These are phyloP conservation scores for Odonthalia washingtoniensis DNA, from an alignment of 31 red algal genomes.

Conservation along the genomic window DNA sequence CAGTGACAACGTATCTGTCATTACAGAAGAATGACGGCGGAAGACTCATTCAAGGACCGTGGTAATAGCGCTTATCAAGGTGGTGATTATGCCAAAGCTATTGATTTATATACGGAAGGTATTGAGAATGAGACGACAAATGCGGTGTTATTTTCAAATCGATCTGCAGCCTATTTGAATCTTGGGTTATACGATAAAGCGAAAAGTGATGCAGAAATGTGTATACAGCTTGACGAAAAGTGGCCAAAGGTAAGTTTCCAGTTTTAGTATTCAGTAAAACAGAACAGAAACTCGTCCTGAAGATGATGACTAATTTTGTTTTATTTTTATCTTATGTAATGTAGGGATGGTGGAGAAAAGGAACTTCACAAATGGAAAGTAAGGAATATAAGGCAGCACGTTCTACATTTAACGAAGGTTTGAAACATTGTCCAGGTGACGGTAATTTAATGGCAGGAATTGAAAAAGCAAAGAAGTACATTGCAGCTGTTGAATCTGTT, in stretches of 20 bases:
- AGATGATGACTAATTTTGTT: no score
- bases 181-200: conserved; percentile 53
- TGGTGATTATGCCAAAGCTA: conserved; percentile 69
- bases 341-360: conserved; percentile 86
- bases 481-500: conserved; percentile 58
- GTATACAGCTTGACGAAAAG: conserved; percentile 64
- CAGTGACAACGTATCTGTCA: no score
- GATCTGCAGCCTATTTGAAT: conserved; percentile 83
- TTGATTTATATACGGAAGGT: conserved; percentile 77
- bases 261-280: no score
- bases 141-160: conserved; percentile 75
- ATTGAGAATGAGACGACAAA: conserved; percentile 85
- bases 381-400: conserved; percentile 58
- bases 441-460: conserved; percentile 66
- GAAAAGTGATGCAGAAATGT: conserved; percentile 65
- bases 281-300: no score
- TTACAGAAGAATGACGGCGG: no score
- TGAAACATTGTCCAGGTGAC: conserved; percentile 66
- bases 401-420: conserved; percentile 62
- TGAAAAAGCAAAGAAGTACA: conserved; percentile 66
- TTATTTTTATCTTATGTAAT: background rate
- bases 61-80: conserved; percentile 74
- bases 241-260: conserved; percentile 83
- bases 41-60: conserved; percentile 44
- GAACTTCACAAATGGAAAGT: conserved; percentile 71